Percentiles rank a stretch among this genome's conserved stretches.
These are phyloP conservation scores for Globisporangium nunn DNA, from an alignment of 352 stramenopile species.

Conservation along the genomic window DNA sequence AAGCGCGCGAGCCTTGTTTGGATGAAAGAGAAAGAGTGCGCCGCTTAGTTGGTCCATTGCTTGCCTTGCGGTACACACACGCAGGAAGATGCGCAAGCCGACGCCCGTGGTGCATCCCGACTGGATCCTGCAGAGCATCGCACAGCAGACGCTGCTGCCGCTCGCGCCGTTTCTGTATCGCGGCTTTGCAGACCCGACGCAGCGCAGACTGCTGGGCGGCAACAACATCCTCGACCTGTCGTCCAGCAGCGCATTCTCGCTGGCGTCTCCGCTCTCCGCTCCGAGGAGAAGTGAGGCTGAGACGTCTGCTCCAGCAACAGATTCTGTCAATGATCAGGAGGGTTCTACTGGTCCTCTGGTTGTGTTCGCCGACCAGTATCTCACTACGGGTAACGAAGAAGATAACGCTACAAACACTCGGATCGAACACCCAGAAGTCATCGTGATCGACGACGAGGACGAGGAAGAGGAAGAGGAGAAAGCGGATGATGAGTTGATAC, in stretches of 20 bases:
- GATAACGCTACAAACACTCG: not conserved
- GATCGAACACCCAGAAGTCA: not conserved
- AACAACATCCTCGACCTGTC: slow-evolving; percentile 9
- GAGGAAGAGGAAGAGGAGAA: not conserved
- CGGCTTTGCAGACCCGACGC: slow-evolving; percentile 71
- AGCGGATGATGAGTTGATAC: not conserved
- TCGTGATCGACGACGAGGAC: slow-evolving; percentile 4
- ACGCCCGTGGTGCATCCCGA: slow-evolving; percentile 82
- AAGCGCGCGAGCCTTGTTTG: too few relatives aligned
- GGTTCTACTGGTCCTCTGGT: not conserved
- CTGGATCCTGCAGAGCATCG: slow-evolving; percentile 91
- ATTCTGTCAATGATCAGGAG: not conserved
- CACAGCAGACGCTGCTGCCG: slow-evolving; percentile 56
- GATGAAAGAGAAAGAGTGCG: not conserved
- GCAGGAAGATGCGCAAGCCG: slow-evolving; percentile 46
- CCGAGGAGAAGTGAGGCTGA: not conserved
- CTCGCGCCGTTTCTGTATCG: slow-evolving; percentile 80
- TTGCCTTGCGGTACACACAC: not conserved
- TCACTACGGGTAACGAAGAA: not conserved
- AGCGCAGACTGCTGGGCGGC: slow-evolving; percentile 30
- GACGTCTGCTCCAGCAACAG: not conserved
- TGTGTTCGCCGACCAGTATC: not conserved
- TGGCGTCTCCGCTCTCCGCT: not conserved
- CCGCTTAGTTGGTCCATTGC: not conserved
- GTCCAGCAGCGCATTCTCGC: slow-evolving; percentile 1